Conservation (phyloP, 2,329 filamentous ascomycete species). For the Epichloe bromicola region DNA sequence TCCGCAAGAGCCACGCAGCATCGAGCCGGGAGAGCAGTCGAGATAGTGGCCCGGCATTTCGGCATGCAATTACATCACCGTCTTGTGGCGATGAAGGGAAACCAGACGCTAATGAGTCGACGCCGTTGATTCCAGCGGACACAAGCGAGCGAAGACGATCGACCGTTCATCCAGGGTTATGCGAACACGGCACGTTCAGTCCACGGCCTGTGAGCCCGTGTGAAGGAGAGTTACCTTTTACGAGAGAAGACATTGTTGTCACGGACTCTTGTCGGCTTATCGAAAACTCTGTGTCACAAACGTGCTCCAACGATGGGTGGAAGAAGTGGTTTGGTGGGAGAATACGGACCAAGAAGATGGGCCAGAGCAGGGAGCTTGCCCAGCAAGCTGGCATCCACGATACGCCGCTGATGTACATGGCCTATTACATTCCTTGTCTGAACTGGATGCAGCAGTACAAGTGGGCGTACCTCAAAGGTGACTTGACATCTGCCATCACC, state of each 20-base stretch:
- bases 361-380: conserved; percentile 58
- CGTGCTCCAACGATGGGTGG: conserved; percentile 31
- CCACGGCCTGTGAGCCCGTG: conserved; percentile 44
- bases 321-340: conserved; percentile 35
- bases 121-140: conserved; percentile 29
- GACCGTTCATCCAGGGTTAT: conserved; percentile 29
- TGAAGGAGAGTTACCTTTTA: conserved; percentile 19
- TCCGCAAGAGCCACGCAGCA: conserved; percentile 32
- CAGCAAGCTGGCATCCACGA: conserved; percentile 62
- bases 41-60: conserved; percentile 7
- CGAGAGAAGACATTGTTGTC: conserved; percentile 20
- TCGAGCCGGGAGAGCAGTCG: conserved; percentile 11
- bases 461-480: conserved; percentile 69
- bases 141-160: conserved; percentile 7
- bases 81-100: conserved; percentile 7
- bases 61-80: conserved; percentile 5
- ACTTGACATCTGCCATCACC: conserved; percentile 80
- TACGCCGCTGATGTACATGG: conserved; percentile 68
- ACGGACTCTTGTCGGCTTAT: conserved; percentile 20
- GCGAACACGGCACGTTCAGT: conserved; percentile 67
- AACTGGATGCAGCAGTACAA: conserved; percentile 86
- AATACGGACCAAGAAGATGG: conserved; percentile 53
- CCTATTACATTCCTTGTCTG: conserved; percentile 85
- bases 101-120: conserved; percentile 31
- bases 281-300: conserved; percentile 25